Evolutionary conservation across 495 filamentous ascomycete genomes (phyloP), one percentile per base, ranked within the genome.

Genomic region (Neurospora africana): DNA sequence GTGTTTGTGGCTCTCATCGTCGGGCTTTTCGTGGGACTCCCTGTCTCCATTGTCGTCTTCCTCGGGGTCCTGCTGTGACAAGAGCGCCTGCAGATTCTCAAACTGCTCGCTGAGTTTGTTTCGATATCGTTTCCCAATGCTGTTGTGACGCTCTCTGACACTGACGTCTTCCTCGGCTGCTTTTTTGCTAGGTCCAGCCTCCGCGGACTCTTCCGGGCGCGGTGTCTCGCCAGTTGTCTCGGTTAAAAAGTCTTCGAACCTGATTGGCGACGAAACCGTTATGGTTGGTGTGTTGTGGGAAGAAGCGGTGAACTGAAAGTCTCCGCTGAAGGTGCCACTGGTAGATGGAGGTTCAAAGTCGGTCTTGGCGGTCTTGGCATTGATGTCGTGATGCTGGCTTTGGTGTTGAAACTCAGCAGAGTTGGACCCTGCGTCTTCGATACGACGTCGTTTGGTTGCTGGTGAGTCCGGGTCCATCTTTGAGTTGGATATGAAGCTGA

Each of bases 61-160:
- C 10, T 10, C 33, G 1, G 33, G 5, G 33, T 27, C 27, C 40
- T n/a, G 38, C 4, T 41, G 36, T 19, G 70, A 72, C 65, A 79
- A 65, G 2, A 72, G 69, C 9, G 61, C 69, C 21, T 78, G 76
- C 69, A 81, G 72, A 6, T 19, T 71, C 41, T 79, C 76, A 41
- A 80, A 81, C 40, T 79, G 72, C 23, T 72, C 71, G 70, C 74
- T 79, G 9, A 79, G 75, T 53, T 78, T 76, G 70, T 75, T 77
- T 21, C 79, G 77, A 69, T 81, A 81, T 33, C 78, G 73, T 68
- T 77, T 78, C 68, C 81, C 80, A 69, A 80, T 76, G 70, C 67
- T 68, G 71, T 82, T 79, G 70, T 79, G 76, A 67, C 71, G 71
- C 10, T 74, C 53, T 61, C 23, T 61, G 15, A 61, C 23, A 17